Conservation (phyloP, 257 asterid species). For the Coffea eugenioides region DNA sequence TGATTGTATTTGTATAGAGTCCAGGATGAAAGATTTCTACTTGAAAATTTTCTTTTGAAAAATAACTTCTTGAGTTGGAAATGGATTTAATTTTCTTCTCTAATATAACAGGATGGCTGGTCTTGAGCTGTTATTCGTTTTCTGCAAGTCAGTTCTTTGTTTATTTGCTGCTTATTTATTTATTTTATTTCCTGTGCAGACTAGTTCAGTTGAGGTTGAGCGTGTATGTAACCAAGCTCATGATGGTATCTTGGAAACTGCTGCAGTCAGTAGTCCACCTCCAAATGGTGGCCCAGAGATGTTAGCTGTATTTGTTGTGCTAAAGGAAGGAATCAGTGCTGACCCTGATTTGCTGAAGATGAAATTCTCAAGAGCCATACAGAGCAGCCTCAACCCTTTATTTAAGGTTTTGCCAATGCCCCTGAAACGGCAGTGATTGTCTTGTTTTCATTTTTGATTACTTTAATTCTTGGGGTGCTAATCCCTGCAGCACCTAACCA, state of each 20-base stretch:
- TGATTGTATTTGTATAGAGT: neutral
- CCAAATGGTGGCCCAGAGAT: conserved; percentile 83
- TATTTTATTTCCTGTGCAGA: conserved; percentile 35
- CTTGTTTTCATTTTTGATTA: neutral
- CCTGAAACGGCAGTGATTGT: neutral
- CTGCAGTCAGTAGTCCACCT: conserved; percentile 71
- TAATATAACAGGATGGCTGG: neutral
- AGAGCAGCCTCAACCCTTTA: conserved; percentile 74
- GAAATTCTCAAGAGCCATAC: conserved; percentile 68
- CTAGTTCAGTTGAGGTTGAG: conserved; percentile 83
- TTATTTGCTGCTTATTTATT: neutral
- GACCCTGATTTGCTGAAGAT: conserved; percentile 46
- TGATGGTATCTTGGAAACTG: conserved; percentile 76
- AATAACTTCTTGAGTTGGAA: neutral
- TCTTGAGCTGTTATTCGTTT: neutral
- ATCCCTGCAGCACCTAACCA: neutral
- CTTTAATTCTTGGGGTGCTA: neutral
- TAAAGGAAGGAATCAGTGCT: conserved; percentile 48
- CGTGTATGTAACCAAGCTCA: conserved; percentile 74
- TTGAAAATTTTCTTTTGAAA: neutral
- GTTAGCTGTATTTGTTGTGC: conserved; percentile 66
- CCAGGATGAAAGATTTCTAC: neutral
- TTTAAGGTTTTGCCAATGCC: conserved; percentile 56
- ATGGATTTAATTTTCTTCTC: neutral
- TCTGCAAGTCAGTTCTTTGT: neutral